These are phyloP conservation scores for Helicocarpus griseus DNA, from an alignment of 2,329 filamentous ascomycete species.

Conservation along the genomic window DNA sequence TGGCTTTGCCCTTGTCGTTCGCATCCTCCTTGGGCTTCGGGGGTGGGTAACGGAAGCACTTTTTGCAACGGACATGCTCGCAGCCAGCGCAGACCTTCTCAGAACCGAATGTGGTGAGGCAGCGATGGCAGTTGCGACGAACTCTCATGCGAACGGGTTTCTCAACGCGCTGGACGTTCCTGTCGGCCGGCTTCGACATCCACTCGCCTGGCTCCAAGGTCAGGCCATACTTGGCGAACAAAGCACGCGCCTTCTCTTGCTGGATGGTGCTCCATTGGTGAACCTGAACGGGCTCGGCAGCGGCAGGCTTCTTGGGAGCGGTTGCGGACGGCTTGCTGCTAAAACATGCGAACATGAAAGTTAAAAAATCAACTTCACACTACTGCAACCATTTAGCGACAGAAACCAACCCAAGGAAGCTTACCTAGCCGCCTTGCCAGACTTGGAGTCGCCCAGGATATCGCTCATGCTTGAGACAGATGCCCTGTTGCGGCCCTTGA, in stretches of 20 bases:
- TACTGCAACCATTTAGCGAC: not conserved
- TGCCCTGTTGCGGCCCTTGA: conserved; percentile 23
- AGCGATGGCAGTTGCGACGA: conserved; percentile 63
- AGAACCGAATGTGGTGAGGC: conserved; percentile 61
- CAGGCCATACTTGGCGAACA: conserved; percentile 40
- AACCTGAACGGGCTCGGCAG: conserved; percentile 12
- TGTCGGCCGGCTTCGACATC: conserved; percentile 22
- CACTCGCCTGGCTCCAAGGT: conserved; percentile 34
- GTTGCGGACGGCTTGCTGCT: conserved; percentile 8
- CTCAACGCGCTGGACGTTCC: conserved; percentile 32
- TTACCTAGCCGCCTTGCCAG: conserved; percentile 9
- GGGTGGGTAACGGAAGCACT: conserved; percentile 65
- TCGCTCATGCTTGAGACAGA: conserved; percentile 17
- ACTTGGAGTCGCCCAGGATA: conserved; percentile 11
- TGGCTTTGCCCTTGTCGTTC: conserved; percentile 29
- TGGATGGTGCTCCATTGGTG: conserved; percentile 29
- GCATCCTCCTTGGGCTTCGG: conserved; percentile 53
- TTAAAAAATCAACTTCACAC: not conserved
- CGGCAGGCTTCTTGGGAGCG: not conserved
- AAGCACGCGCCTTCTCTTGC: conserved; percentile 33
- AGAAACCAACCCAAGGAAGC: conserved; percentile 1
- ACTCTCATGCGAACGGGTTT: conserved; percentile 40
- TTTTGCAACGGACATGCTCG: conserved; percentile 69
- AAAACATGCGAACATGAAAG: not conserved
- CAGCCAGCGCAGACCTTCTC: conserved; percentile 68